phyloP scores from a whole-genome alignment of 768 basidiomycete species.

The Lenzites betulinus region DNA sequence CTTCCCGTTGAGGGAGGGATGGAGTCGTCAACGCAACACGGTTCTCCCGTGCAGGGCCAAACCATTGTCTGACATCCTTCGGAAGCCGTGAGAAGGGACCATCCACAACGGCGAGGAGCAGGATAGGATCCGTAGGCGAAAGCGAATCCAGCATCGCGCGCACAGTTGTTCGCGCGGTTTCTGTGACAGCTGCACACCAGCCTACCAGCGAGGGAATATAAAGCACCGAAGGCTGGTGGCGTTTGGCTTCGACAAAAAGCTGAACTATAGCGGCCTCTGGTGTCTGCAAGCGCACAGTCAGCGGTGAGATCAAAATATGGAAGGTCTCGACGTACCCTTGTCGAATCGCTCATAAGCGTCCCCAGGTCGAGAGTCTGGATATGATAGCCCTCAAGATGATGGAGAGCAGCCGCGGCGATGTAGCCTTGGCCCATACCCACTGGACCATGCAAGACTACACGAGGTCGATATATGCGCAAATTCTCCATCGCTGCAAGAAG shows the following conservation, averaged over 20 bases:
- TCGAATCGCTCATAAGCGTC: conserved; percentile 83
- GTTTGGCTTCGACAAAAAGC: conserved; percentile 94
- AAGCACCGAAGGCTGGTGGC: conserved; percentile 93
- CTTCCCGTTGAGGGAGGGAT: conserved; percentile 52
- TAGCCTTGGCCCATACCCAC: conserved; percentile 89
- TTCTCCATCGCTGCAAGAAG: conserved; percentile 78
- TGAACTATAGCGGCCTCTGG: conserved; percentile 92
- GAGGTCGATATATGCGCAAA: conserved; percentile 85
- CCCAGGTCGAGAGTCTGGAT: conserved; percentile 93
- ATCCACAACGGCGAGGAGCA: conserved; percentile 88
- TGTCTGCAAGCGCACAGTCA: conserved; percentile 50
- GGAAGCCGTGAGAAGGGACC: conserved; percentile 71
- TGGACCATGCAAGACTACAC: conserved; percentile 79
- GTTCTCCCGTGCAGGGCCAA: conserved; percentile 76
- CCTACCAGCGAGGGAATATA: conserved; percentile 88
- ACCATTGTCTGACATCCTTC: conserved; percentile 86
- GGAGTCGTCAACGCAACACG: conserved; percentile 67
- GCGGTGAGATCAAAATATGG: not conserved
- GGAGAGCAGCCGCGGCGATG: conserved; percentile 86
- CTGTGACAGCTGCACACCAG: conserved; percentile 86
- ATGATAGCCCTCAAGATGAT: conserved; percentile 95
- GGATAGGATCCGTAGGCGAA: conserved; percentile 89
- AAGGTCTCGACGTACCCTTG: conserved; percentile 58
- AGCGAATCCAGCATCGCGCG: conserved; percentile 91
- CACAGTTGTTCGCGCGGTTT: conserved; percentile 82